Percentiles rank a stretch among this genome's conserved stretches.
Conservation (phyloP, 2,329 filamentous ascomycete species). For the Ilyonectria robusta region DNA sequence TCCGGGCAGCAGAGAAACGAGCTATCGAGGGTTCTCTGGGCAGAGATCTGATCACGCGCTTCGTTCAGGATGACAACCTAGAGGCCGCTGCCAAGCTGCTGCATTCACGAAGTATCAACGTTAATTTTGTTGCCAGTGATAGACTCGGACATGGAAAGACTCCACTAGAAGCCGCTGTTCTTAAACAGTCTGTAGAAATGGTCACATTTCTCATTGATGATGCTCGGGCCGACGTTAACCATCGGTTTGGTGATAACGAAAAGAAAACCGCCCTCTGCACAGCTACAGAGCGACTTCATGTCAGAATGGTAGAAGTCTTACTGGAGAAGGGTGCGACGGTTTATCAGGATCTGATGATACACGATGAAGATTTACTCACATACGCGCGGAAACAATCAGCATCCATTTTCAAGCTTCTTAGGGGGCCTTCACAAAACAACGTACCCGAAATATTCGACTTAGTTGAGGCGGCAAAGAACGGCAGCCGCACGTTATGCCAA, state of each 20-base stretch:
- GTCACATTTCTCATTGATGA: background rate
- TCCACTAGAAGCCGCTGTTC: background rate
- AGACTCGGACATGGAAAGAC: too few relatives aligned
- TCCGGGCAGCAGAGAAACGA: too few relatives aligned
- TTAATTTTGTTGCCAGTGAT: background rate
- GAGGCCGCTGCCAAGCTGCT: too few relatives aligned
- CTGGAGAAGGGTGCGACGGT: background rate
- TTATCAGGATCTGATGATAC: background rate
- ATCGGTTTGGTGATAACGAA: background rate
- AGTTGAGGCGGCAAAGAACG: background rate
- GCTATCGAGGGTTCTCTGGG: too few relatives aligned
- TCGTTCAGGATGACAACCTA: too few relatives aligned
- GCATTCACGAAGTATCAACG: background rate
- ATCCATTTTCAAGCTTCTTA: background rate
- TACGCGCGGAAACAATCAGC: background rate
- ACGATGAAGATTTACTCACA: background rate
- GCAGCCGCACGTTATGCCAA: background rate
- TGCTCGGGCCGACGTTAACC: conserved; percentile 2
- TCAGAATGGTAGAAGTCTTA: background rate
- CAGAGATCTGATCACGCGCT: too few relatives aligned
- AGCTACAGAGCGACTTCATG: too few relatives aligned
- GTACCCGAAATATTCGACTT: background rate
- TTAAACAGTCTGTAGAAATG: background rate
- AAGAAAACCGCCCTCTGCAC: background rate
- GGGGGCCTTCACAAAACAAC: too few relatives aligned